Base-by-base conservation (phyloP, 1,284 basidiomycete species). In the Mycosarcoma maydis region DNA sequence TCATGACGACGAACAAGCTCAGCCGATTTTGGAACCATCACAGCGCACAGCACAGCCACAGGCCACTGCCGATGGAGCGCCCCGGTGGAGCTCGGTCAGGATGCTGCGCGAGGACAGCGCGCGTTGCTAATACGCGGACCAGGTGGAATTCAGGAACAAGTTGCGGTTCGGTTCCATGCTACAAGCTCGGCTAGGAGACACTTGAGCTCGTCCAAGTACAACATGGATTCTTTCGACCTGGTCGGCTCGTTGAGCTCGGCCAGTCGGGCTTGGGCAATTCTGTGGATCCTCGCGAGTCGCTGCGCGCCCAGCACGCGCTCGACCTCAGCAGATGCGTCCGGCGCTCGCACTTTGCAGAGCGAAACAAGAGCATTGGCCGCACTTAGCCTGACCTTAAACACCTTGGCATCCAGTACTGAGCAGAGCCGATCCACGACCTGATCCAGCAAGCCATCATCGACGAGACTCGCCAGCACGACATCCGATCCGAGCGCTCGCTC, bases 301-400 rank as follows among this genome's bases (percentile, higher is more conserved):
- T 34, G 26, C 32, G 36, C 27, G 17, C 58, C 65, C n/a, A 61
- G 30, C 40, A 68, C 6, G 1, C 26, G n/a, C n/a, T n/a, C n/a
- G n/a, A n/a, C 27, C 27, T 6, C 27, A 29, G 27, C 27, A 29
- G n/a, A n/a, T n/a, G n/a, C n/a, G n/a, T n/a, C 24, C 19, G 0
- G n/a, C 9, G 27, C 24, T 24, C 19, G 26, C 9, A 30, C 41
- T 1, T 23, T 11, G 13, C 45, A 50, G 16, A 69, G 38, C n/a
- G 56, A 43, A 1, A 64, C 23, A 1, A 69, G 49, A 16, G 66
- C 66, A 10, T 56, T 46, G 5, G 59, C 59, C 1, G 51, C 47
- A 14, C 48, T 49, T 20, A 64, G 39, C 3, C 55, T 50, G 22
- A 69, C 29, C 49, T 69, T 69, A 45, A 59, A 69, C 36, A 64